Percentiles rank a stretch among this genome's conserved stretches.
Evolutionary conservation across 2,329 filamentous ascomycete species (phyloP).

Genomic region (Verticillium alfalfae): DNA sequence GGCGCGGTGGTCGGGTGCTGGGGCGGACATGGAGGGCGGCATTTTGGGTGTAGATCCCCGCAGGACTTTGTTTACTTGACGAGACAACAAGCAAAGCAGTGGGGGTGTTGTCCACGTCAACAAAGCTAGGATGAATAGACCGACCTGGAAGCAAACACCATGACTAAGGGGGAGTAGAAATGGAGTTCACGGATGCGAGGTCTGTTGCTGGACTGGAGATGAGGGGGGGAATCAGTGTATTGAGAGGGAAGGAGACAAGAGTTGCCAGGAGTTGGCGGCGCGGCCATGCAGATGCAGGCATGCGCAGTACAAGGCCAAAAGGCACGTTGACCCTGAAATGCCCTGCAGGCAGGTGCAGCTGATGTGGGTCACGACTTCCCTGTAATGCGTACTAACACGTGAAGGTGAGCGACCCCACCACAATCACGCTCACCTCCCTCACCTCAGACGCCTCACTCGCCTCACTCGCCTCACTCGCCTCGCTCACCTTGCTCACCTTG

Average conservation of each 20-base stretch:
- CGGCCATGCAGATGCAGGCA: background rate
- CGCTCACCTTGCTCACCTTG: background rate
- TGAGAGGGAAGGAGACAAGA: background rate
- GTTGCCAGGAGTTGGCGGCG: background rate
- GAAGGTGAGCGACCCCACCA: background rate
- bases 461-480: background rate
- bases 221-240: background rate
- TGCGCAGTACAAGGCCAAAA: background rate
- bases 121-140: background rate
- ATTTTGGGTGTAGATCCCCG: background rate
- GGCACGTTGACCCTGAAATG: background rate
- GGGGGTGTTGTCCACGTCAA: background rate
- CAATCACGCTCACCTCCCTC: no score
- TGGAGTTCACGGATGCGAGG: background rate
- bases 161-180: background rate
- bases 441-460: background rate
- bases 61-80: background rate
- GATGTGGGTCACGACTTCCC: background rate
- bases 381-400: background rate
- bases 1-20: constrained; percentile 23
- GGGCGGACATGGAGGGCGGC: constrained; percentile 21
- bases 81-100: background rate
- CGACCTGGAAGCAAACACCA: background rate
- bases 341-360: background rate
- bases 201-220: background rate